These are phyloP conservation scores for Coccinonectria pachysandricola DNA, from an alignment of 2,329 filamentous ascomycete species.

Conservation along the genomic window DNA sequence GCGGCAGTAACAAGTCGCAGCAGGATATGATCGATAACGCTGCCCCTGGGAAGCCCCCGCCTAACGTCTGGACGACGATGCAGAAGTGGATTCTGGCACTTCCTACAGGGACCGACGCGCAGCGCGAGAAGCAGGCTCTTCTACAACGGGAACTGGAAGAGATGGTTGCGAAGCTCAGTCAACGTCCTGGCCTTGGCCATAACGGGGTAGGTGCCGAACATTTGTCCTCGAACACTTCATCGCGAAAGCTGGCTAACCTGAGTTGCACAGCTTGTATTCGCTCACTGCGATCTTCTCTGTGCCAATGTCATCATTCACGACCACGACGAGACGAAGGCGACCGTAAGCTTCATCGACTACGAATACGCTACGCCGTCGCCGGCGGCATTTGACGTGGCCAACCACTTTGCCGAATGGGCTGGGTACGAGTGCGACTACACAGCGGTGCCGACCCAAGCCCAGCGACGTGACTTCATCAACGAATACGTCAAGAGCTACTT, in stretches of 20 bases:
- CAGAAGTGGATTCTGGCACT: constrained; percentile 91
- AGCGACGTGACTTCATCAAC: constrained; percentile 69
- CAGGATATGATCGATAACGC: constrained; percentile 37
- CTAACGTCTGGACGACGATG: constrained; percentile 90
- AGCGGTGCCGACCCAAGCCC: constrained; percentile 65
- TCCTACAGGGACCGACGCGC: constrained; percentile 58
- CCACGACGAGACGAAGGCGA: constrained; percentile 23
- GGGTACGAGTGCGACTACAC: constrained; percentile 91
- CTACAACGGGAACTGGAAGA: constrained; percentile 67
- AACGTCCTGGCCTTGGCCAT: constrained; percentile 64
- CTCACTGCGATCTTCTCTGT: constrained; percentile 90
- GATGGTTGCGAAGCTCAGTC: constrained; percentile 61
- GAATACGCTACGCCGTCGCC: constrained; percentile 94
- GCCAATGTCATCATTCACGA: constrained; percentile 84
- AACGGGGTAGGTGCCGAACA: constrained; percentile 62
- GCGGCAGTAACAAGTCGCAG: constrained; percentile 17
- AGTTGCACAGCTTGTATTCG: constrained; percentile 67
- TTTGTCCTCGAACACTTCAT: too few species aligned
- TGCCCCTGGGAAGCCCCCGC: constrained; percentile 59
- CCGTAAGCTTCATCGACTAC: constrained; percentile 84
- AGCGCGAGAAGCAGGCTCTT: constrained; percentile 54
- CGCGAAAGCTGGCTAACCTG: constrained; percentile 10
- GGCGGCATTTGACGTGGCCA: constrained; percentile 90
- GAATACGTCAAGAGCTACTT: constrained; percentile 76
- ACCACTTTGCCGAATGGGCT: constrained; percentile 97